These are phyloP conservation scores for Exophiala spinifera DNA, from an alignment of 2,329 filamentous ascomycete species.

Conservation along the genomic window DNA sequence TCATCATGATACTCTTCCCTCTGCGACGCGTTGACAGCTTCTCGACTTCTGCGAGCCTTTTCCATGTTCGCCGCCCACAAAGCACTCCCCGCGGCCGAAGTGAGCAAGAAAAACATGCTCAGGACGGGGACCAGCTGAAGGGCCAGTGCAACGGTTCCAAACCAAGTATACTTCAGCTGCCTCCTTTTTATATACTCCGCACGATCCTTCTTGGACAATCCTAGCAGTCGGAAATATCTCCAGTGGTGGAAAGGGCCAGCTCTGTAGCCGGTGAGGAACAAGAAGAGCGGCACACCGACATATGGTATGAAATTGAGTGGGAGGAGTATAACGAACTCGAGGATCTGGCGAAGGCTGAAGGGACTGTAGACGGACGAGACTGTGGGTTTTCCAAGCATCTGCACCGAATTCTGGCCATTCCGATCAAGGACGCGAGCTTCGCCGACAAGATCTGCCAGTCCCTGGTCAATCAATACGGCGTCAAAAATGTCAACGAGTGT, in stretches of 20 bases:
- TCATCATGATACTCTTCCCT: slow-evolving; percentile 40
- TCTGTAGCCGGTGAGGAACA: slow-evolving; percentile 81
- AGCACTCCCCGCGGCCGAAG: slow-evolving; percentile 77
- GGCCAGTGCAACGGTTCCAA: slow-evolving; percentile 79
- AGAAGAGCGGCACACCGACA: slow-evolving; percentile 78
- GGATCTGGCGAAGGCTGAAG: slow-evolving; percentile 85
- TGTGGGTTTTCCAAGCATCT: slow-evolving; percentile 78
- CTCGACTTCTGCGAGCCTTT: slow-evolving; percentile 44
- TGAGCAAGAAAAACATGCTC: slow-evolving; percentile 92
- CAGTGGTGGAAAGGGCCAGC: slow-evolving; percentile 87
- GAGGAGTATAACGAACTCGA: slow-evolving; percentile 74
- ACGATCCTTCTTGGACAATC: slow-evolving; percentile 69
- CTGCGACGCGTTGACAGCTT: slow-evolving; percentile 26
- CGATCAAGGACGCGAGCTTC: slow-evolving; percentile 63
- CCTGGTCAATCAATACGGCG: slow-evolving; percentile 74
- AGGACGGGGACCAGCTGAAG: slow-evolving; percentile 84
- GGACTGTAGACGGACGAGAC: slow-evolving; percentile 75
- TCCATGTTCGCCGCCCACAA: slow-evolving; percentile 83
- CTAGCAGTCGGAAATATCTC: slow-evolving; percentile 80
- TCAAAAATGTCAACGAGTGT: slow-evolving; percentile 80
- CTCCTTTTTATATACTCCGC: slow-evolving; percentile 66
- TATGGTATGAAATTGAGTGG: slow-evolving; percentile 86
- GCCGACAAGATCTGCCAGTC: slow-evolving; percentile 65
- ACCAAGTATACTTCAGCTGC: slow-evolving; percentile 86
- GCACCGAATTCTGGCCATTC: slow-evolving; percentile 66